A percentile compares a stretch with the other conserved stretches of the same genome.
Conservation (phyloP, 176 grass and related monocot genomes). For the Musa beccarii region DNA sequence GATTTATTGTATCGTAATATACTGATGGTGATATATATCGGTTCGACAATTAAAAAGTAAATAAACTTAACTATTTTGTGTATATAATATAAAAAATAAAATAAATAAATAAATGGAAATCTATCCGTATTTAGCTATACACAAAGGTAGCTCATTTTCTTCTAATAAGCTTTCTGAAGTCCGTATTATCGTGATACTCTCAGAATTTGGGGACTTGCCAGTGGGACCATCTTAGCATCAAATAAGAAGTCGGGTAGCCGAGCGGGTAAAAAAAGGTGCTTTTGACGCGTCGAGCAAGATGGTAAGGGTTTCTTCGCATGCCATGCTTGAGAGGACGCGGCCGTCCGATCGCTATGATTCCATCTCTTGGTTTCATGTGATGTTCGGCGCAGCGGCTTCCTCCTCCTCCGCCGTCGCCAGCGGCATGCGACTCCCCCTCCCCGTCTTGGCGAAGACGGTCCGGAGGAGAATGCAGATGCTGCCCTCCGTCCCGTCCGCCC, state of each 20-base stretch:
- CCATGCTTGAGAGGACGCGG: background rate
- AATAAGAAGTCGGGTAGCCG: background rate
- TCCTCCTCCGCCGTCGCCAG: constrained; percentile 23
- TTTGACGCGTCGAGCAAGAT: background rate
- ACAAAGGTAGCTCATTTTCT: no score
- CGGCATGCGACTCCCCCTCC: constrained; percentile 19
- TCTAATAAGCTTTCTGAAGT: no score
- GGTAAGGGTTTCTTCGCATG: background rate
- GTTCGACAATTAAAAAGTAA: no score
- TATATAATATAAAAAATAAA: no score
- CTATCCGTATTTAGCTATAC: no score
- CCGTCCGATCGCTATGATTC: background rate
- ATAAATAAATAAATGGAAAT: no score
- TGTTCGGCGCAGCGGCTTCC: background rate
- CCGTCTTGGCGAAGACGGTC: background rate
- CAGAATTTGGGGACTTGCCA: no score
- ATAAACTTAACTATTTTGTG: no score
- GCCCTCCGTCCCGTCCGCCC: background rate
- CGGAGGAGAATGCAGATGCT: constrained; percentile 24
- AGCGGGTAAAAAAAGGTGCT: background rate
- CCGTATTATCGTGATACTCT: no score
- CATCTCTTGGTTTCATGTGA: background rate
- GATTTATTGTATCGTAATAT: no score
- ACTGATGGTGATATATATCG: no score
- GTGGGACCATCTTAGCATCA: background rate